A percentile compares a stretch with the other conserved stretches of the same genome.
phyloP scores from a whole-genome alignment of 2,329 filamentous ascomycete genomes.

The Tetracladium maxilliforme region DNA sequence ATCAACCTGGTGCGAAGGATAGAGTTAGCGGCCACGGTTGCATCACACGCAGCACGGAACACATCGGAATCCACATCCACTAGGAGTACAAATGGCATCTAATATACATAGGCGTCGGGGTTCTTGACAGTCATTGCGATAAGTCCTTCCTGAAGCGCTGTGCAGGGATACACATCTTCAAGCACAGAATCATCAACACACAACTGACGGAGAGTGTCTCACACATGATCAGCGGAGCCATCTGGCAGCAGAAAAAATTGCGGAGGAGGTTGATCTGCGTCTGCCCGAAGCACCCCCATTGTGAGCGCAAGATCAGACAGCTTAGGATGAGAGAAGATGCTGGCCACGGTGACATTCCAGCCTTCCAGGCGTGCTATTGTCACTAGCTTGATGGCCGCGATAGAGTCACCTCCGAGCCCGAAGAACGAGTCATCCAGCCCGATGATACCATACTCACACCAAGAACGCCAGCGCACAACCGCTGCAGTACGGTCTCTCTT shows the following conservation, averaged over 20 bases:
- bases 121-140: constrained; percentile 17
- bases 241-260: too few relatives aligned
- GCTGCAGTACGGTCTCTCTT: constrained; percentile 4
- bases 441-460: constrained; percentile 22
- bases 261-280: too few relatives aligned
- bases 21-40: constrained; percentile 9
- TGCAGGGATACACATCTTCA: constrained; percentile 23
- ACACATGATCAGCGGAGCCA: too few relatives aligned
- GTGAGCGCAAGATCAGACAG: too few relatives aligned
- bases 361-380: constrained; percentile 13
- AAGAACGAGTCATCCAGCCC: constrained; percentile 53
- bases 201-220: too few relatives aligned
- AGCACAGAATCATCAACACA: too few relatives aligned
- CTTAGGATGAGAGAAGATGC: too few relatives aligned
- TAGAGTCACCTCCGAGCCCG: constrained; percentile 17
- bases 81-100: constrained; percentile 11
- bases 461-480: constrained; percentile 4
- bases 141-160: constrained; percentile 20
- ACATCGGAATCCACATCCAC: constrained; percentile 7
- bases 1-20: constrained; percentile 20
- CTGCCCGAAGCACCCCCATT: too few relatives aligned
- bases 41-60: constrained; percentile 14
- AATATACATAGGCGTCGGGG: constrained; percentile 18
- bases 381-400: constrained; percentile 26
- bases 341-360: too few relatives aligned